Base-by-base conservation (phyloP, 139 green algal genomes). In the Gonium pectorale region DNA sequence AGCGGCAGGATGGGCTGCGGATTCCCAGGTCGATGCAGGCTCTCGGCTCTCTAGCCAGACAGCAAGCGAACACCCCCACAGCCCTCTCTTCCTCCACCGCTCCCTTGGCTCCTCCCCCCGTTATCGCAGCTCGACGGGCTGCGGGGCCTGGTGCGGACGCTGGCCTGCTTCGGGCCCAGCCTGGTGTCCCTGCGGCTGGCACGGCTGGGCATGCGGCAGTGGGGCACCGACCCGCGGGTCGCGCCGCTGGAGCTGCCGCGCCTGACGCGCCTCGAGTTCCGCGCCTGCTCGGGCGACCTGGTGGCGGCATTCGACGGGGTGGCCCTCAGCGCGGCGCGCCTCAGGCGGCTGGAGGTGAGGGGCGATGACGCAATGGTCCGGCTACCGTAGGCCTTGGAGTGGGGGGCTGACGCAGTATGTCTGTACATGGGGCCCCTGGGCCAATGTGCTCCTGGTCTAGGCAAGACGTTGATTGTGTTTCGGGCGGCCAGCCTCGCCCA, bases 81-180 rank as follows among this genome's bases (percentile, higher is more conserved):
- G n/a, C n/a, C 17, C 17, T 64, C 22, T 35, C 56, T n/a, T 29
- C 56, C 56, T 6, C 67, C 22, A 6, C 35, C 38, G 9, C 38
- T 54, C 27, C 40, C 43, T 29, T 56, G 11, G 27, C 41, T 43
- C 1, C 7, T 22, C 40, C 26, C 40, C 51, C 26, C 27, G n/a
- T n/a, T n/a, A n/a, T 5, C 41, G 17, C 75, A 82, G 75, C 46
- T 82, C 52, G 75, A 82, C 59, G 75, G 75, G 41, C 22, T 82
- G 8, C 75, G 60, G 29, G 75, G 75, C 46, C 60, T 82, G 75
- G 38, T 8, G 15, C 75, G 75, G 41, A 82, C 75, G 29, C 35
- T 82, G 17, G 13, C 59, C 59, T 72, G 75, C 56, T 7, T 82
- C 13, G 59, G 24, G 5, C 52, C 54, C 29, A 24, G 37, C 38